Percentiles rank a stretch among this genome's conserved stretches.
Evolutionary conservation across 805 yeast species (phyloP).

Genomic region (Naumovozyma baii): DNA sequence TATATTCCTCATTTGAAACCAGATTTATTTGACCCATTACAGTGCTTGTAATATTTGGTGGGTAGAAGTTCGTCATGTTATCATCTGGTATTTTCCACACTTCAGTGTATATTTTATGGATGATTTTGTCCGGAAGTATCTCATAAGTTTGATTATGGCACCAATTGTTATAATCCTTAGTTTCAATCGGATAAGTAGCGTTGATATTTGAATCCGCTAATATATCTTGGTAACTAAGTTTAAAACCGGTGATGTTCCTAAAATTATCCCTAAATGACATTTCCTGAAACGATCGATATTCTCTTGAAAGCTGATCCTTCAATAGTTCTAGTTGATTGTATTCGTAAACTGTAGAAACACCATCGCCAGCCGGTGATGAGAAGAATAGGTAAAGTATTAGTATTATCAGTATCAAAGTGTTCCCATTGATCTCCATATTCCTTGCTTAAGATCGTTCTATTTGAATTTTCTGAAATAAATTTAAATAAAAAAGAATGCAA

Average conservation of each 20-base stretch:
- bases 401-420: slow-evolving; percentile 24
- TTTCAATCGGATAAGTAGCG: slow-evolving; percentile 49
- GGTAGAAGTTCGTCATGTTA: slow-evolving; percentile 23
- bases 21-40: slow-evolving; percentile 35
- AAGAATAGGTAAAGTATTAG: slow-evolving; percentile 25
- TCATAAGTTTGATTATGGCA: slow-evolving; percentile 43
- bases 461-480: background rate
- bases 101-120: slow-evolving; percentile 33
- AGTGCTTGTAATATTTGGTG: slow-evolving; percentile 41
- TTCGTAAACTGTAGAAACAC: slow-evolving; percentile 31
- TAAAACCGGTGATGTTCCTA: slow-evolving; percentile 67
- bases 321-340: slow-evolving; percentile 33
- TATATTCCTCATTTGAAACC: slow-evolving; percentile 12
- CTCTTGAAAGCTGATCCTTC: slow-evolving; percentile 30
- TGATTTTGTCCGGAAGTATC: slow-evolving; percentile 51
- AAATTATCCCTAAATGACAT: slow-evolving; percentile 44
- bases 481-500: no score
- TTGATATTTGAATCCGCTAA: slow-evolving; percentile 35
- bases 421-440: slow-evolving; percentile 27
- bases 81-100: slow-evolving; percentile 40
- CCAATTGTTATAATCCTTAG: slow-evolving; percentile 37
- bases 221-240: slow-evolving; percentile 53
- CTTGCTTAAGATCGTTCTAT: background rate
- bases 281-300: slow-evolving; percentile 29
- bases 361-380: slow-evolving; percentile 28